phyloP scores from a whole-genome alignment of 108 stramenopile species.

The Pseudonitzschia multiseries region DNA sequence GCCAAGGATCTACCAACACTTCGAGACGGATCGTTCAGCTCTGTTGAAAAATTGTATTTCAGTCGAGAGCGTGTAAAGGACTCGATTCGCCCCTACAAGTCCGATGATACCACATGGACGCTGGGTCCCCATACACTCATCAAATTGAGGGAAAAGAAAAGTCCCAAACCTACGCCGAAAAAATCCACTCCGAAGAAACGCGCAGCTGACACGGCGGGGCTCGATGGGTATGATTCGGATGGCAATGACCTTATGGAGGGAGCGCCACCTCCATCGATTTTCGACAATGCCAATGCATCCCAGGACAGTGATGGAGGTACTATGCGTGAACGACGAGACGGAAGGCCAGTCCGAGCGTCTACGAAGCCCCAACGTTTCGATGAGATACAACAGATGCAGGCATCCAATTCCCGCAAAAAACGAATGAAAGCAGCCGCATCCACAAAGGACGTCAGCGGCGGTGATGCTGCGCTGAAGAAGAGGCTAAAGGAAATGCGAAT shows the following conservation, averaged over 20 bases:
- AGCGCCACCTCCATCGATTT: background rate
- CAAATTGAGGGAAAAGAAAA: background rate
- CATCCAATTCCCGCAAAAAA: background rate
- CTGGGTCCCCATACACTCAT: conserved; percentile 7
- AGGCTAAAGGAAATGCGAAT: background rate
- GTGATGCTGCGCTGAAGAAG: background rate
- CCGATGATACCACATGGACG: background rate
- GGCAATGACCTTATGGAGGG: conserved; percentile 6
- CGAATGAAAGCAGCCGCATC: background rate
- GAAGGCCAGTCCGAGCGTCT: background rate
- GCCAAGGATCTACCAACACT: conserved; percentile 5
- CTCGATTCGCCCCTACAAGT: conserved; percentile 10
- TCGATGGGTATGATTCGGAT: conserved; percentile 6
- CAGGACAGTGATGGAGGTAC: background rate
- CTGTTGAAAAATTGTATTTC: background rate
- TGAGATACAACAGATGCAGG: background rate
- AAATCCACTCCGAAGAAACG: background rate
- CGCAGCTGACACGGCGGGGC: background rate
- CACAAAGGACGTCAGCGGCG: background rate
- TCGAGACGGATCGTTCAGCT: background rate
- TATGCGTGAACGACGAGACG: conserved; percentile 4
- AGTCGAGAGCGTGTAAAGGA: conserved; percentile 10
- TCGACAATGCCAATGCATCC: background rate
- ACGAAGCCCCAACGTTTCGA: conserved; percentile 2
- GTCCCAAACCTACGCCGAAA: background rate